Evolutionary conservation across 1,139 yeast genomes (phyloP), one percentile per base, ranked within the genome.

Genomic region (Yamadazyma taylorii): DNA sequence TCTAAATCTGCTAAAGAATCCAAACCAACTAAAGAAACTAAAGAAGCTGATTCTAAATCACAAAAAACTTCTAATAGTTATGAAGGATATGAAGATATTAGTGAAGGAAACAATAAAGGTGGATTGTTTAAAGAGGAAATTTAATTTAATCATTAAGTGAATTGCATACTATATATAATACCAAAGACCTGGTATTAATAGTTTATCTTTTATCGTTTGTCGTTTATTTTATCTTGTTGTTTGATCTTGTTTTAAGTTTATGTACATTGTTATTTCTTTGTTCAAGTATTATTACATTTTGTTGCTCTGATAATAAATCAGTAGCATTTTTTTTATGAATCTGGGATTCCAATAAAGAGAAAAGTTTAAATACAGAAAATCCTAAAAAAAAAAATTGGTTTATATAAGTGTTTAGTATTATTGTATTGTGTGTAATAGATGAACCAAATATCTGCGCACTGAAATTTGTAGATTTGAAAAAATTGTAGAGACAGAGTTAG

Each of bases 91-190:
- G 70, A 63, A 17, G 51, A 60, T 5, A 54, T 66, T 25, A 56
- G 54, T 40, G 24, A 17, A 12, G 53, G 40, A 46, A 46, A 55
- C 34, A 56, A 57, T 36, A 50, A 60, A 41, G 70, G 71, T 24
- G 75, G 75, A 2, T 50, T 69, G 29, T 70, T 70, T 50, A 70
- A 67, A 47, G 76, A 70, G 50, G 75, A 69, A 47, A 66, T 70
- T 44, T 69, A 53, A 37, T 16, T 30, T 15, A 11, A 21, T 28
- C 23, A 28, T 17, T 28, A 13, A 15, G 12, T n/a, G 5, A 6
- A 6, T 24, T 24, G 24, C 25, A 19, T 28, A 15, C n/a, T 22
- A 28, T 28, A 10, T 14, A 19, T 30, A 19, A 14, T 22, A 19
- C n/a, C n/a, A n/a, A n/a, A n/a, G n/a, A n/a, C 21, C 21, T 19